Base-by-base conservation (phyloP, 306 rosid genomes). In the Corylus americana region DNA sequence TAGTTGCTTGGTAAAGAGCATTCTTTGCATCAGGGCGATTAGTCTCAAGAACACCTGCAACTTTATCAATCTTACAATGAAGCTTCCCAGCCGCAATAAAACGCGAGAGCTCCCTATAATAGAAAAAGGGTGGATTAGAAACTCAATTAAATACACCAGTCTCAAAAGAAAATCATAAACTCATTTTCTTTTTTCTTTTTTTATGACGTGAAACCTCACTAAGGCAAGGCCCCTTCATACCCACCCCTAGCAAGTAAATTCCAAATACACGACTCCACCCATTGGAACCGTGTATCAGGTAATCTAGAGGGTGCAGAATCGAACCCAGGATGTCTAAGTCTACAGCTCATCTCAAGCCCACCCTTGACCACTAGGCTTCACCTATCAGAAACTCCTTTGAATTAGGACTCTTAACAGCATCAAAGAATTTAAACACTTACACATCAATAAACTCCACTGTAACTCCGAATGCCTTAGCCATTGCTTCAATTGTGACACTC, bases 401-500 rank as follows among this genome's bases (percentile, higher is more conserved):
- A 68, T 14, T 14, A 31, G 35, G 45, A 66, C n/a, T 8, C 35
- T 37, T 29, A 7, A 77, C 58, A 49, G 31, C 11, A 63, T 57
- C 31, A 2, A 79, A 39, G 49, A 31, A 79, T 7, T 74, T 17
- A 57, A 17, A 49, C 61, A 88, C 99, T 88, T 88, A 96, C 98
- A 93, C 51, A 81, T 96, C 98, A 81, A 96, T 96, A 79, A 96
- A 96, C 54, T 96, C 99, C 76, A 93, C 97, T 0, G 98, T 87
- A 11, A 96, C 98, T 14, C 99, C 98, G 87, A 96, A 96, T n/a
- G 97, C 97, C 84, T 84, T 96, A 1, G 99, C 98, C 99, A 93
- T 93, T 48, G 98, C 99, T 73, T 93, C 98, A 79, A 93, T 91
- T 4, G 99, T 93, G 14, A 96, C 99, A 77, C 98, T 93, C 89